Evolutionary conservation across 2,329 filamentous ascomycete species (phyloP), one percentile per base, ranked within the genome.

Genomic region (Thermomyces lanuginosus): DNA sequence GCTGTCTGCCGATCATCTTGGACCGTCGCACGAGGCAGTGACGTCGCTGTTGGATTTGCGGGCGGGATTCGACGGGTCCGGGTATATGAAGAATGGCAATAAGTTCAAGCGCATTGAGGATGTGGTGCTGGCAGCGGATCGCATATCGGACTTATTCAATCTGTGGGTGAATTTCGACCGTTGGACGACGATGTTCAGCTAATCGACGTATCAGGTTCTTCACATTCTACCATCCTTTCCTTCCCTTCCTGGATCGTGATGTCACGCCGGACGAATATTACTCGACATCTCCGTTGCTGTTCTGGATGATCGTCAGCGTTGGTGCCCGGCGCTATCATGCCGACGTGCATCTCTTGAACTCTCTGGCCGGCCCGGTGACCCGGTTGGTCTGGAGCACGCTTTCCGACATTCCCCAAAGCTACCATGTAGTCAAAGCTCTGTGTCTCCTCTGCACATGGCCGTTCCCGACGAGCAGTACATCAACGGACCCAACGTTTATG

Each of bases 381-480:
- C 58, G 66, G 32, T 48, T 73, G 29, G 58, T 74, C 8, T 75
- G 70, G 69, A 65, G 64, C 31, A 72, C 68, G 0, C 51, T 75
- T 26, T 58, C 62, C 21, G 63, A 69, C 31, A 66, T 70, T 0
- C 69, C 69, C 13, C 69, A 73, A 36, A 70, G 63, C 31, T 72
- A 75, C 40, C 67, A 73, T 40, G 62, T 72, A 14, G 66, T 72
- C 34, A 74, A 75, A 45, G 70, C 69, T 1, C 48, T 76, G 14
- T 70, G 68, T 39, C 39, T 75, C 27, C 54, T 74, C 7, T 75
- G 70, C 44, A 69, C 69, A 4, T 76, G 71, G 71, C 70, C 71
- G 1, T 56, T 75, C 10, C 71, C 71, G 0, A 69, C 64, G 8
- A 71, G 66, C 38, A 69, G 66, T 24, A 74, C 71, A 0, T 70